A percentile compares a stretch with the other conserved stretches of the same genome.
These are phyloP conservation scores for Hypoxylon rickii DNA, from an alignment of 495 filamentous ascomycete species.

Conservation along the genomic window DNA sequence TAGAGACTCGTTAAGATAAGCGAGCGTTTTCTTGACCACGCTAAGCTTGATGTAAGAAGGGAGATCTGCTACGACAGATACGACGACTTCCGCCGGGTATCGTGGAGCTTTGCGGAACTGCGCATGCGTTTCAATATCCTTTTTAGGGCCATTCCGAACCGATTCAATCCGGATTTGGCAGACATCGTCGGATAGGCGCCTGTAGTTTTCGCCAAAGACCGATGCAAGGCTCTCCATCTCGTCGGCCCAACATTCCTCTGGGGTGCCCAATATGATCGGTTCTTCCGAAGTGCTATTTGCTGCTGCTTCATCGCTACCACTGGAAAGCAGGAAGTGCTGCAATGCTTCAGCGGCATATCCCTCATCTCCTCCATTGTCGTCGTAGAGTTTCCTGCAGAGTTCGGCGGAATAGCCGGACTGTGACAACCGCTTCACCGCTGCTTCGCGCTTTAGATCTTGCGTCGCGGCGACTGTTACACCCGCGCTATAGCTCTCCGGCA, in stretches of 20 bases:
- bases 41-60: constrained; percentile 93
- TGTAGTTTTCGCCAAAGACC: constrained; percentile 74
- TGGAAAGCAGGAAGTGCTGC: constrained; percentile 67
- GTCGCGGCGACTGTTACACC: constrained; percentile 82
- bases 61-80: constrained; percentile 69
- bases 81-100: constrained; percentile 80
- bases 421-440: constrained; percentile 77
- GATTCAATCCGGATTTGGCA: constrained; percentile 64
- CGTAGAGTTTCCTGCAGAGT: constrained; percentile 74
- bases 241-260: constrained; percentile 75
- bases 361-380: constrained; percentile 72
- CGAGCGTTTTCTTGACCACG: constrained; percentile 76
- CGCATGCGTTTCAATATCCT: constrained; percentile 48
- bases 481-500: constrained; percentile 87
- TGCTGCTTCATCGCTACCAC: constrained; percentile 39
- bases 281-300: constrained; percentile 30
- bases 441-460: constrained; percentile 73
- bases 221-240: constrained; percentile 80
- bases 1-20: constrained; percentile 67
- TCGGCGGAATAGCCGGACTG: constrained; percentile 83
- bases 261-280: constrained; percentile 46
- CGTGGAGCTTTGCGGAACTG: constrained; percentile 57
- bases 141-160: constrained; percentile 49
- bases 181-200: constrained; percentile 57
- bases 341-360: constrained; percentile 75